Base-by-base conservation (phyloP, 345 rosid genomes). In the Ricinus communis region DNA sequence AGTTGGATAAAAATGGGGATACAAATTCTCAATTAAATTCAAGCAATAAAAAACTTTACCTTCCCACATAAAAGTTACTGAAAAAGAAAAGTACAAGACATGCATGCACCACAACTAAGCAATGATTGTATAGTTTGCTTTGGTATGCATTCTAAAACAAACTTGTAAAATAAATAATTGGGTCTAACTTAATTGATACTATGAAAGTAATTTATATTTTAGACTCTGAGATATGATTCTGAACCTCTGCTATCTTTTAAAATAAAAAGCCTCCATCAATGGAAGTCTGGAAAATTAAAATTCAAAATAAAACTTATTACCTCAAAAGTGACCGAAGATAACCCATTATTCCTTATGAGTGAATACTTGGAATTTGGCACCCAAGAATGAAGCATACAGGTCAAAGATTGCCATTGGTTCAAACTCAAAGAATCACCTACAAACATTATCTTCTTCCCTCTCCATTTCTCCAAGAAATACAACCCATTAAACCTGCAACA, bases 401-500 rank as follows among this genome's bases (percentile, higher is more conserved):
- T 77, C 25, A 93, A 75, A 18, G 98, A 93, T 77, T 82, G 81
- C 91, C 90, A 91, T 77, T 90, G 93, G 83, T 93, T 91, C 63
- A 74, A 70, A 81, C 94, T 91, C 80, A 93, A 85, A 68, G 98
- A 93, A 83, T 93, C 98, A 5, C 98, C 98, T 51, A 93, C 98
- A 68, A 93, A 93, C 98, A 93, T 93, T 38, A 93, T 89, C 87
- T 86, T 89, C 82, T 93, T 93, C 79, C 98, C 98, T 67, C 91
- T 85, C 91, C 88, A 88, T 80, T 79, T 90, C 80, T 84, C 81
- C 82, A 94, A 66, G 77, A 94, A 90, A 79, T 76, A 76, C 73
- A 78, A 5, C 73, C 96, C 98, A 81, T 87, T 87, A 74, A 94
- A 94, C 89, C 98, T 93, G 87, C 3, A 53, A 68, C 43, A 68